phyloP scores from a whole-genome alignment of 1,284 basidiomycete genomes.

The Entoloma clypeatum region DNA sequence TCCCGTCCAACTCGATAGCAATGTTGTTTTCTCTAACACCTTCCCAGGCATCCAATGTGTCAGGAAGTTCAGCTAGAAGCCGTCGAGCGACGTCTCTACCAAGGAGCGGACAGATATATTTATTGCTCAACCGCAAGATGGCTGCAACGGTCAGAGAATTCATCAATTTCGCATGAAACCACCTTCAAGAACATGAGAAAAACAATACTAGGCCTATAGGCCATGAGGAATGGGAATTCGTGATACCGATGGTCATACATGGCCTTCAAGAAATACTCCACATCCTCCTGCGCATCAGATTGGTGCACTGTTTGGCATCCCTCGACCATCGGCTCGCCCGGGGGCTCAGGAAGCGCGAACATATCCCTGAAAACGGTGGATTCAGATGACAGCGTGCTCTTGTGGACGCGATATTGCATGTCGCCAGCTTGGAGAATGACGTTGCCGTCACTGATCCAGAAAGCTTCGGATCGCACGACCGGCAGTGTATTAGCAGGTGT shows the following conservation, averaged over 20 bases:
- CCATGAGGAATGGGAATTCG: constrained; percentile 1
- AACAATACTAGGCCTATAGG: not conserved
- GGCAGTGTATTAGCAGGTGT: too few relatives aligned
- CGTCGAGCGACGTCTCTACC: not conserved
- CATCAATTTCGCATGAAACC: not conserved
- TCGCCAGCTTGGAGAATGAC: constrained; percentile 3
- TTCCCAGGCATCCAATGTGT: not conserved
- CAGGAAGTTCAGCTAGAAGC: not conserved
- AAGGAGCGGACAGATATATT: not conserved
- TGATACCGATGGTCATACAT: constrained; percentile 19
- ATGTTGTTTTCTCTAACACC: not conserved
- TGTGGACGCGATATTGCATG: not conserved
- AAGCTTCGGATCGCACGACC: too few relatives aligned
- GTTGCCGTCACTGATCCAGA: constrained; percentile 2
- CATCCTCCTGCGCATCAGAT: too few relatives aligned
- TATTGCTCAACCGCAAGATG: not conserved
- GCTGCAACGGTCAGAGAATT: too few relatives aligned
- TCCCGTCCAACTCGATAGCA: not conserved
- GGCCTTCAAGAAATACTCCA: constrained; percentile 15
- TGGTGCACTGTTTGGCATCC: too few relatives aligned
- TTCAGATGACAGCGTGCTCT: not conserved
- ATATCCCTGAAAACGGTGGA: not conserved
- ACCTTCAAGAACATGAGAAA: not conserved
- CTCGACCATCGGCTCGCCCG: too few relatives aligned
- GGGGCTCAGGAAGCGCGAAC: not conserved